Conservation (phyloP, 2,329 filamentous ascomycete genomes). For the Calonectria henricotiae region DNA sequence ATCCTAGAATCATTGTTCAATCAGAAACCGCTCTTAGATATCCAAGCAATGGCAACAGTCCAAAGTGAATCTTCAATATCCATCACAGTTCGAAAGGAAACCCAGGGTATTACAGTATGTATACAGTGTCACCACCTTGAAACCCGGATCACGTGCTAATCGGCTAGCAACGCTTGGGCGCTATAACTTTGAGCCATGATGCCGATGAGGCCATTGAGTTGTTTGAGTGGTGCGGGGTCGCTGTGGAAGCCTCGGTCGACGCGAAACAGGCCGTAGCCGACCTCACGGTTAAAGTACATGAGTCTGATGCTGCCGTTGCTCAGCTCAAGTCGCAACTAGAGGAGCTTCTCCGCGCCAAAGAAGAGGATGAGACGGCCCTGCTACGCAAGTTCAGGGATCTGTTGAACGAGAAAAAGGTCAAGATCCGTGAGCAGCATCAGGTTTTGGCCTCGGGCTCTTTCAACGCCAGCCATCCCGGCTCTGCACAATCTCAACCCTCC, state of each 20-base stretch:
- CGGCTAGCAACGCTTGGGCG: conserved; percentile 78
- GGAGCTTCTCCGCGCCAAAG: conserved; percentile 77
- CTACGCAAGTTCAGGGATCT: conserved; percentile 80
- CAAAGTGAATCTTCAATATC: conserved; percentile 68
- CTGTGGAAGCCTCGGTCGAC: conserved; percentile 66
- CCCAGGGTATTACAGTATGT: conserved; percentile 79
- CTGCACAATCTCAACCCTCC: conserved; percentile 35
- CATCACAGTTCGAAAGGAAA: conserved; percentile 77
- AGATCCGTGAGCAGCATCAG: conserved; percentile 82
- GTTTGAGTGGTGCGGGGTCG: conserved; percentile 80
- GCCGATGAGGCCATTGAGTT: conserved; percentile 74
- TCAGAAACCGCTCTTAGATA: conserved; percentile 66
- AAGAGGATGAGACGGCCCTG: conserved; percentile 77
- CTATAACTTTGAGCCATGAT: conserved; percentile 71
- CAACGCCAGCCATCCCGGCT: conserved; percentile 55
- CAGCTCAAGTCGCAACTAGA: conserved; percentile 76
- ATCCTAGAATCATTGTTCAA: conserved; percentile 74
- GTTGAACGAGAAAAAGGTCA: conserved; percentile 85
- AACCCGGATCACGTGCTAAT: conserved; percentile 47
- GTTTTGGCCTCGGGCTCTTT: conserved; percentile 68
- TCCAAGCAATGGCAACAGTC: conserved; percentile 75
- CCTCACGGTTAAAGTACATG: conserved; percentile 61
- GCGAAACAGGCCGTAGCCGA: conserved; percentile 63
- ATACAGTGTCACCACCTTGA: conserved; percentile 32
- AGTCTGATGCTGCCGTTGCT: conserved; percentile 71